Percentiles rank a stretch among this genome's conserved stretches.
Conservation (phyloP, 2,329 filamentous ascomycete genomes). For the Orbilia javanica region DNA sequence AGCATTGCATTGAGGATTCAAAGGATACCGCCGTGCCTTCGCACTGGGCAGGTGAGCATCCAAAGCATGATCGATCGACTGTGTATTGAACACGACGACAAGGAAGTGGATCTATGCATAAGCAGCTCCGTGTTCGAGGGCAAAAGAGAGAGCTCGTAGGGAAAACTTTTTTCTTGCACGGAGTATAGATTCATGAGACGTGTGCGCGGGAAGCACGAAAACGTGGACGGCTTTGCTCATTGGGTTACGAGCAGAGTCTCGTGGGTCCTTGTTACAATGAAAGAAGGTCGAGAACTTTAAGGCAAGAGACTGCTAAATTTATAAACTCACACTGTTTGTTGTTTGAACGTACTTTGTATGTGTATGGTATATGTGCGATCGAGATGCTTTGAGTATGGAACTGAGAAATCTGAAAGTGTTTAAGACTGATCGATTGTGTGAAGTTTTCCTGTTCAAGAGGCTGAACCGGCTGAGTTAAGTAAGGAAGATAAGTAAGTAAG, state of each 20-base stretch:
- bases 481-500: neutral
- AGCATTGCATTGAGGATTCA: slow-evolving; percentile 17
- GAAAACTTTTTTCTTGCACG: slow-evolving; percentile 3
- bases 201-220: slow-evolving; percentile 39
- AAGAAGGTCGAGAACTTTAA: slow-evolving; percentile 17
- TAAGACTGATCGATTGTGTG: neutral
- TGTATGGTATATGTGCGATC: neutral
- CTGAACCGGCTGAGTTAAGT: slow-evolving; percentile 1
- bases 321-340: slow-evolving; percentile 21
- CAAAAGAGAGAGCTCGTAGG: neutral
- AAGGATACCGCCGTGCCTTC: slow-evolving; percentile 20
- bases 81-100: slow-evolving; percentile 38
- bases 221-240: slow-evolving; percentile 28
- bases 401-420: slow-evolving; percentile 3
- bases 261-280: slow-evolving; percentile 7
- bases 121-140: slow-evolving; percentile 17
- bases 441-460: neutral
- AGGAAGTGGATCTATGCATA: slow-evolving; percentile 29
- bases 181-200: slow-evolving; percentile 12
- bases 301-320: slow-evolving; percentile 2
- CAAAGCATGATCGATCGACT: slow-evolving; percentile 25
- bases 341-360: neutral
- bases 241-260: slow-evolving; percentile 17
- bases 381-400: neutral
- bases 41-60: slow-evolving; percentile 27